Evolutionary conservation across 768 basidiomycete genomes (phyloP).

Genomic region (Thelephora ganbajun): DNA sequence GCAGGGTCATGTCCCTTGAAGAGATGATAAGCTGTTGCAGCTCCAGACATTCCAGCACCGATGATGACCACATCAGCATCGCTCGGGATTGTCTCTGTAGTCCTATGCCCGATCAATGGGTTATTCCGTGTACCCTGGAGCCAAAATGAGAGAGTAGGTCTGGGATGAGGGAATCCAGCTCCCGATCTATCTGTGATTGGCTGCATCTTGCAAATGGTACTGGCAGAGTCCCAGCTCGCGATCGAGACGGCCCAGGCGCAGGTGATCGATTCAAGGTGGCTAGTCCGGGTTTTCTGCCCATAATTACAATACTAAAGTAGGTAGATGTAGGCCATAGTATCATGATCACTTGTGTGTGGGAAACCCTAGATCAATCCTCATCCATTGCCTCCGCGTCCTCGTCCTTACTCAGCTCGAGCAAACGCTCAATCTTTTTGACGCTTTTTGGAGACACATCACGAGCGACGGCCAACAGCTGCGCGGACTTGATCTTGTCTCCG

Average conservation of each 20-base stretch:
- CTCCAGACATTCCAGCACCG: slow-evolving; percentile 23
- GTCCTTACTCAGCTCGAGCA: slow-evolving; percentile 58
- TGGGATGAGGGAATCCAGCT: neutral
- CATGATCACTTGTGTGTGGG: too few species aligned
- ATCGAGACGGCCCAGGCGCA: too few species aligned
- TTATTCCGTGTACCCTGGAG: slow-evolving; percentile 13
- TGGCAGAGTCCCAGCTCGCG: too few species aligned
- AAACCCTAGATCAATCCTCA: slow-evolving; percentile 36
- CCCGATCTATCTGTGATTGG: neutral
- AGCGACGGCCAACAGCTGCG: slow-evolving; percentile 77
- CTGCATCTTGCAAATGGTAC: too few species aligned
- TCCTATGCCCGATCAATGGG: slow-evolving; percentile 9
- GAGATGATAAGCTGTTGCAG: slow-evolving; percentile 18
- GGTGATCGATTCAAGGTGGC: too few species aligned
- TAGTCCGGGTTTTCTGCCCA: too few species aligned
- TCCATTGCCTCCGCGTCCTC: slow-evolving; percentile 58
- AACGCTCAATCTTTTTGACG: slow-evolving; percentile 66
- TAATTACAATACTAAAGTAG: too few species aligned
- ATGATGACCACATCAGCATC: slow-evolving; percentile 19
- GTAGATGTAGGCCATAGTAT: too few species aligned
- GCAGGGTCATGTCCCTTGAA: slow-evolving; percentile 8
- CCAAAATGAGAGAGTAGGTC: slow-evolving; percentile 20
- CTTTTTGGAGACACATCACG: slow-evolving; percentile 92
- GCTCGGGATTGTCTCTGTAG: slow-evolving; percentile 9
- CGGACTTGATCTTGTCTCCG: slow-evolving; percentile 67